Percentiles rank a stretch among this genome's conserved stretches.
These are phyloP conservation scores for Zizania palustris DNA, from an alignment of 202 grass and related monocot genomes.

Conservation along the genomic window DNA sequence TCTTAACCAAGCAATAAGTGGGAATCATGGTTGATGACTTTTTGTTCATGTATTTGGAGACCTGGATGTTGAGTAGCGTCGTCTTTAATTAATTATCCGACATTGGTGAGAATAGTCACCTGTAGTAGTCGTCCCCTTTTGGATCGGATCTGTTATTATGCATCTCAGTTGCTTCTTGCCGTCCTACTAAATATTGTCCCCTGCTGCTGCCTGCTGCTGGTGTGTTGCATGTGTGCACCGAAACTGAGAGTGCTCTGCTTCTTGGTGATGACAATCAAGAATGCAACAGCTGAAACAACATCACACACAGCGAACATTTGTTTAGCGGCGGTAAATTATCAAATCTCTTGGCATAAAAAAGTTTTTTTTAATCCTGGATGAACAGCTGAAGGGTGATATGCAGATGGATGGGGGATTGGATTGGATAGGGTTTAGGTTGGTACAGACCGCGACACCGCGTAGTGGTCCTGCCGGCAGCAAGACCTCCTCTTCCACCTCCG, in stretches of 20 bases:
- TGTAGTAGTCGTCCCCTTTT: neutral
- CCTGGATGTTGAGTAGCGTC: neutral
- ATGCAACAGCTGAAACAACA: neutral
- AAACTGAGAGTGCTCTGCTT: neutral
- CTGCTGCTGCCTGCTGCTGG: neutral
- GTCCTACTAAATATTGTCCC: neutral
- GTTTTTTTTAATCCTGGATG: too few species aligned
- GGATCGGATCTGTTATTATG: neutral
- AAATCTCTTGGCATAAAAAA: too few species aligned
- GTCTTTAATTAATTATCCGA: constrained; percentile 8
- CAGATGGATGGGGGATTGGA: neutral
- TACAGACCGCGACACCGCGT: neutral
- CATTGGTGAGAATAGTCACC: neutral
- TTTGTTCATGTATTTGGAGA: neutral
- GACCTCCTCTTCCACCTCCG: neutral
- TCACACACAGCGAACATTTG: too few species aligned
- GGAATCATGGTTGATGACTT: neutral
- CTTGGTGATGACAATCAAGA: neutral
- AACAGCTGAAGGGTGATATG: neutral
- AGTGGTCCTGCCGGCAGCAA: neutral
- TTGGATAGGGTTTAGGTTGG: neutral
- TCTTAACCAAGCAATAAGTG: constrained; percentile 32
- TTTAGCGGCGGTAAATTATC: too few species aligned
- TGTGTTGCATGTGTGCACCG: neutral
- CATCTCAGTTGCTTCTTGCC: constrained; percentile 4